These are phyloP conservation scores for Uronychia binucleata DNA, from an alignment of 73 alveolate genomes.

Conservation along the genomic window DNA sequence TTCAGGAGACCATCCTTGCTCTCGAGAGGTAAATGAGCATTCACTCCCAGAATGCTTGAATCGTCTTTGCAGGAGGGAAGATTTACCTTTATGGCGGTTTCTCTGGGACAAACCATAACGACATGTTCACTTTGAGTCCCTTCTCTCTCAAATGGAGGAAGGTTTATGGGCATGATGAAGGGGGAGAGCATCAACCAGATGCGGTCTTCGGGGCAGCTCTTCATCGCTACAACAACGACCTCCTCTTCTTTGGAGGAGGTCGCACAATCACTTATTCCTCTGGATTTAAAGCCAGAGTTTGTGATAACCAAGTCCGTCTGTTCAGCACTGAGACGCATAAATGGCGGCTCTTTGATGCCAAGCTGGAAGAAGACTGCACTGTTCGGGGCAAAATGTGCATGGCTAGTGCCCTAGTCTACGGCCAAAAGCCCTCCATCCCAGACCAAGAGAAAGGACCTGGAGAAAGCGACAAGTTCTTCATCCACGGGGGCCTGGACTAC, in stretches of 20 bases:
- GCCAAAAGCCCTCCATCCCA: neutral
- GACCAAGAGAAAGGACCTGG: neutral
- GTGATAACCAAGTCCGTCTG: neutral
- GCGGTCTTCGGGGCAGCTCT: neutral
- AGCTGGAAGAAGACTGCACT: neutral
- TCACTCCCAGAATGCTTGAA: neutral
- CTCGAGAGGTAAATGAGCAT: neutral
- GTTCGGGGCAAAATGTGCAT: neutral
- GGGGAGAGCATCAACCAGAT: neutral
- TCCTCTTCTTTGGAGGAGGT: neutral
- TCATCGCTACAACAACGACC: neutral
- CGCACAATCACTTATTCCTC: neutral
- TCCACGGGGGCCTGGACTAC: neutral
- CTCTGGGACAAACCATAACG: neutral
- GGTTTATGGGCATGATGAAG: neutral
- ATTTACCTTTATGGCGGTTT: neutral
- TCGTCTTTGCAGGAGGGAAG: neutral
- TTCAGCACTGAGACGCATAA: neutral
- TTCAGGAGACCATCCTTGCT: neutral
- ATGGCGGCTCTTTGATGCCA: neutral
- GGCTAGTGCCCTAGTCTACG: neutral
- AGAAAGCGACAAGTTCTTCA: neutral
- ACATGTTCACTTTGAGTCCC: neutral
- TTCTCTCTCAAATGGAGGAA: neutral
- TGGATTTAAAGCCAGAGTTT: neutral